These are phyloP conservation scores for Camptophora hylomeconis DNA, from an alignment of 2,329 filamentous ascomycete species.

Conservation along the genomic window DNA sequence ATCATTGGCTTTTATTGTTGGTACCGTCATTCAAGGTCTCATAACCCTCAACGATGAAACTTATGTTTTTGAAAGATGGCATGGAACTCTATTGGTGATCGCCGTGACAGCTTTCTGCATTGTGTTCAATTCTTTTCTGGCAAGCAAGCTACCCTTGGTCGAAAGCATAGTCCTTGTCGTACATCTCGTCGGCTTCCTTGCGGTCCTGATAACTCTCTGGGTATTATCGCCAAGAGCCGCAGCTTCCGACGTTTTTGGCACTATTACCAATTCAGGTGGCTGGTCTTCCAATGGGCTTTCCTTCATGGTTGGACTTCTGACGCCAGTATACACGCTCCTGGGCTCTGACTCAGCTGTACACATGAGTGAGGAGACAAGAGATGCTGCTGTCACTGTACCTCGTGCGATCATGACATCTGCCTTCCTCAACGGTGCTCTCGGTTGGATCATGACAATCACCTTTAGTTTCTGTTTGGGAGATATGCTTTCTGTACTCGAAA, in stretches of 20 bases:
- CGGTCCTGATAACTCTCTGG: slow-evolving; percentile 29
- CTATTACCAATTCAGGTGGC: slow-evolving; percentile 24
- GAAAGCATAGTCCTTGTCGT: slow-evolving; percentile 27
- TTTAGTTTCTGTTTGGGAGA: slow-evolving; percentile 26
- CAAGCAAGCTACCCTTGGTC: slow-evolving; percentile 24
- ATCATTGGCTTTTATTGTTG: slow-evolving; percentile 24
- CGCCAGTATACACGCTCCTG: slow-evolving; percentile 12
- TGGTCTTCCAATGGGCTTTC: slow-evolving; percentile 26
- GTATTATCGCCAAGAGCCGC: slow-evolving; percentile 25
- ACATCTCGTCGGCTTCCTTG: slow-evolving; percentile 27
- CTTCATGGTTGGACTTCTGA: slow-evolving; percentile 17
- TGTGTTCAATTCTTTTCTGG: slow-evolving; percentile 27
- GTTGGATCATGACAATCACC: slow-evolving; percentile 27
- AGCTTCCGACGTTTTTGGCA: slow-evolving; percentile 23
- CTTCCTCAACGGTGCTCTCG: slow-evolving; percentile 24
- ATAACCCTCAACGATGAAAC: slow-evolving; percentile 27
- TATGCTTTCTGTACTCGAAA: slow-evolving; percentile 18
- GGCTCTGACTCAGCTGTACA: slow-evolving; percentile 22
- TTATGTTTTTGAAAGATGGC: slow-evolving; percentile 28
- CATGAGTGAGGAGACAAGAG: slow-evolving; percentile 30
- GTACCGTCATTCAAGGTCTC: slow-evolving; percentile 30
- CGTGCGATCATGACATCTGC: slow-evolving; percentile 26
- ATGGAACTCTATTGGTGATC: slow-evolving; percentile 29
- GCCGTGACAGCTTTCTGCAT: slow-evolving; percentile 24
- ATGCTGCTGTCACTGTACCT: slow-evolving; percentile 25